These are phyloP conservation scores for Neofusicoccum umdonicola DNA, from an alignment of 2,329 filamentous ascomycete species.

Conservation along the genomic window DNA sequence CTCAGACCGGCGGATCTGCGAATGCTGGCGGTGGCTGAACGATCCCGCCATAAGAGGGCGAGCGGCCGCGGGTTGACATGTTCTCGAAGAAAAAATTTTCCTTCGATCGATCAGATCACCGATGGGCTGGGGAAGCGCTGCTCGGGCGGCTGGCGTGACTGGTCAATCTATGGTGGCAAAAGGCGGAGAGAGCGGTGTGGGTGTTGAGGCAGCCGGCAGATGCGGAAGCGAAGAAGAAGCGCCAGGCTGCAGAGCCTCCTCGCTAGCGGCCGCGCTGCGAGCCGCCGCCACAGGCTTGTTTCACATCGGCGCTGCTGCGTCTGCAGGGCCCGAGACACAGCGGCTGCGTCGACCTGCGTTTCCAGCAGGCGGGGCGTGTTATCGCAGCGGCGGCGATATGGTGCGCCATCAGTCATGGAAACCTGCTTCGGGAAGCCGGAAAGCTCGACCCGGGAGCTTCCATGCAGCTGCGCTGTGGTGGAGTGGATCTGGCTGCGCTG, in stretches of 20 bases:
- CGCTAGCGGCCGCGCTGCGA: background rate
- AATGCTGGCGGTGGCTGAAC: background rate
- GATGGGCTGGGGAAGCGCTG: background rate
- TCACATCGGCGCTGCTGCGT: background rate
- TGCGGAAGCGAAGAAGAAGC: background rate
- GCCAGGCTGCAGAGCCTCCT: too few species aligned
- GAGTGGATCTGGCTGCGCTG: background rate
- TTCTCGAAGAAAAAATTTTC: background rate
- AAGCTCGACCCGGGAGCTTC: background rate
- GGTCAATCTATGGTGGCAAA: constrained; percentile 1
- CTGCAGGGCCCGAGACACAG: background rate
- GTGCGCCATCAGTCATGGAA: background rate
- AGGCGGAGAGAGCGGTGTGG: constrained; percentile 10
- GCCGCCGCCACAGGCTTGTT: background rate
- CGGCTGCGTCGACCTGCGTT: background rate
- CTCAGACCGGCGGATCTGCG: constrained; percentile 4
- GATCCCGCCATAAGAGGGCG: background rate
- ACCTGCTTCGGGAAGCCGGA: constrained; percentile 10
- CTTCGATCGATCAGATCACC: background rate
- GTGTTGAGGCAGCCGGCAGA: background rate
- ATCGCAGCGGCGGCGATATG: background rate
- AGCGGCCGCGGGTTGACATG: background rate
- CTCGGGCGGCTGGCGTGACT: background rate
- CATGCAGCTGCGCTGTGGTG: background rate
- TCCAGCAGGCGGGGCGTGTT: background rate